A percentile compares a stretch with the other conserved stretches of the same genome.
Conservation (phyloP, 148 eudicot genomes). For the Silene conica region DNA sequence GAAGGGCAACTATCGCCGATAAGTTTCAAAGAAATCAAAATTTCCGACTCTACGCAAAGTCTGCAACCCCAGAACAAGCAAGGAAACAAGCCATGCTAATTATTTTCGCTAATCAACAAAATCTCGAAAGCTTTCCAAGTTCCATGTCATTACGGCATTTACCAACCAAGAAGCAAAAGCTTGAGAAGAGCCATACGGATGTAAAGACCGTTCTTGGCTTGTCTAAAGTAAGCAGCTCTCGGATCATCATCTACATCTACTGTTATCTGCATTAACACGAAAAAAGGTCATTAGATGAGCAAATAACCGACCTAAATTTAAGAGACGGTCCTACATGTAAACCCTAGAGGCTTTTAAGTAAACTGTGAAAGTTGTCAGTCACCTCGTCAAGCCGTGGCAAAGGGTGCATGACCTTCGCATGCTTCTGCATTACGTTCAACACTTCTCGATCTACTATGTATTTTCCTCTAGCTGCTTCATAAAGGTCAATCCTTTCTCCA, state of each 20-base stretch:
- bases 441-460: constrained; percentile 67
- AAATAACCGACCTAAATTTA: no score
- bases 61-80: not conserved
- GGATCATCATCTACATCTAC: constrained; percentile 92
- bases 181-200: constrained; percentile 91
- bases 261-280: constrained; percentile 51
- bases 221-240: constrained; percentile 98
- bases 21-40: not conserved
- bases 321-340: not conserved
- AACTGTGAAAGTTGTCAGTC: constrained; percentile 3
- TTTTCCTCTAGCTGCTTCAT: constrained; percentile 85
- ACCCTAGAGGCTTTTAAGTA: no score
- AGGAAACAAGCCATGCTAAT: not conserved
- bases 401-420: constrained; percentile 95
- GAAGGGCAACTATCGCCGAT: not conserved
- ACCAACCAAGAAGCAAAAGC: constrained; percentile 89
- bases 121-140: not conserved
- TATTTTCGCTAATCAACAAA: not conserved
- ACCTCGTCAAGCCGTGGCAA: constrained; percentile 98
- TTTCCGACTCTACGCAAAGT: not conserved
- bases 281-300: not conserved
- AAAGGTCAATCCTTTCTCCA: constrained; percentile 77
- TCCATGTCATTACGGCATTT: not conserved
- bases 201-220: constrained; percentile 90
- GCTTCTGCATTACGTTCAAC: constrained; percentile 72